A percentile compares a stretch with the other conserved stretches of the same genome.
phyloP scores from a whole-genome alignment of 1,284 basidiomycete species.

The Paramarasmius palmivorus region DNA sequence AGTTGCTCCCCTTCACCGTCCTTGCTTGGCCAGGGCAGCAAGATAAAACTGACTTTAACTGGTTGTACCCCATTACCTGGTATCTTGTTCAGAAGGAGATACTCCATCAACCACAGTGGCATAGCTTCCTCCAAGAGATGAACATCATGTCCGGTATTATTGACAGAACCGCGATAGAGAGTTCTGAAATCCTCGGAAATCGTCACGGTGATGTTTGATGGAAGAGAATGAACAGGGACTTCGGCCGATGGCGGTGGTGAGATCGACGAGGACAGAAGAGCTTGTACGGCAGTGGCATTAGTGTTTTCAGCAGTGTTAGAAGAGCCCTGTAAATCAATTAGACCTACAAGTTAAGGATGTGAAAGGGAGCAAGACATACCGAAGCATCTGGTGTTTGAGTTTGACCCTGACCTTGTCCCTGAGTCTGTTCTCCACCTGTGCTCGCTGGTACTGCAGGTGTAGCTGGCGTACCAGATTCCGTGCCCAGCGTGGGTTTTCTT shows the following conservation, averaged over 20 bases:
- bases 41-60: slow-evolving; percentile 84
- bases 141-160: slow-evolving; percentile 57
- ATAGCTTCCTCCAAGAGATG: slow-evolving; percentile 73
- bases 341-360: neutral
- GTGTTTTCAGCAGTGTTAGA: slow-evolving; percentile 23
- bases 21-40: slow-evolving; percentile 74
- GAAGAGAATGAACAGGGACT: slow-evolving; percentile 68
- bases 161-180: slow-evolving; percentile 71
- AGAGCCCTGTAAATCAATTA: slow-evolving; percentile 22
- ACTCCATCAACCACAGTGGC: slow-evolving; percentile 91
- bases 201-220: slow-evolving; percentile 66
- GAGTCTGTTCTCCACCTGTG: slow-evolving; percentile 17
- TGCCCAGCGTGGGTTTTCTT: slow-evolving; percentile 45
- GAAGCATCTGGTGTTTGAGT: too few species aligned
- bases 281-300: slow-evolving; percentile 56
- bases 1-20: slow-evolving; percentile 57
- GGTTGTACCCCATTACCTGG: slow-evolving; percentile 40
- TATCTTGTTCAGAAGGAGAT: slow-evolving; percentile 72
- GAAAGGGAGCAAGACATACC: neutral
- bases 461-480: slow-evolving; percentile 19
- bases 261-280: slow-evolving; percentile 68
- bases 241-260: slow-evolving; percentile 74
- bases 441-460: slow-evolving; percentile 17
- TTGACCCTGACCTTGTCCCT: slow-evolving; percentile 21
- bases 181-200: slow-evolving; percentile 87